A percentile compares a stretch with the other conserved stretches of the same genome.
Conservation (phyloP, 306 rosid genomes). For the Fragaria iinumae region DNA sequence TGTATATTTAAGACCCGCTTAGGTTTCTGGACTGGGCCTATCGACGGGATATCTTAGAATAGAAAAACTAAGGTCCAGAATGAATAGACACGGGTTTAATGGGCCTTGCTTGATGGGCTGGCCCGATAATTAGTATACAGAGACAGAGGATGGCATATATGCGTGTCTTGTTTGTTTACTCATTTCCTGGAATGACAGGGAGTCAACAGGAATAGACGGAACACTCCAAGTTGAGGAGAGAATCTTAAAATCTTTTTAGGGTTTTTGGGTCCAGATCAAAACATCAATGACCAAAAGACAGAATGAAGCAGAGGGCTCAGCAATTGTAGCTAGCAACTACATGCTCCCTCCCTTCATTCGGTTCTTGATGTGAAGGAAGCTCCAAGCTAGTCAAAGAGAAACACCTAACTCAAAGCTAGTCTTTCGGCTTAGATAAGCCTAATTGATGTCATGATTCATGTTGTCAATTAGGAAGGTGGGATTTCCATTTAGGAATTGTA, state of each 20-base stretch:
- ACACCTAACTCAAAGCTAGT: not conserved
- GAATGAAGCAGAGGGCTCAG: not conserved
- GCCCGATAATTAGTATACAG: too few species aligned
- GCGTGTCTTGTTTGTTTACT: too few species aligned
- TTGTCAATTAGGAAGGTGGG: not conserved
- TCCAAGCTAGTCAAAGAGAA: not conserved
- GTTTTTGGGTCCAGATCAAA: not conserved
- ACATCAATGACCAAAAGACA: not conserved
- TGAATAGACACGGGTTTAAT: not conserved
- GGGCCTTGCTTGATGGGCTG: not conserved
- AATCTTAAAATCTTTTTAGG: not conserved
- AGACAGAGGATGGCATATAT: not conserved
- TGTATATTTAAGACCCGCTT: not conserved
- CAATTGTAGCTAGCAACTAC: not conserved
- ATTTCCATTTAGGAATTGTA: not conserved
- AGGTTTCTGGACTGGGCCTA: not conserved
- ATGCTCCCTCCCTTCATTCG: not conserved
- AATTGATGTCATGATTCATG: not conserved
- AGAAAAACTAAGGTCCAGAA: not conserved
- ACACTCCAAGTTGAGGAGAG: not conserved
- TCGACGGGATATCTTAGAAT: not conserved
- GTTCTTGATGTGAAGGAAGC: not conserved
- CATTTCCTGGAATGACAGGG: not conserved
- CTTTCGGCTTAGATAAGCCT: not conserved
- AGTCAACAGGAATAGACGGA: not conserved